Evolutionary conservation across 495 filamentous ascomycete species (phyloP).

Genomic region (Acidomyces sp.): DNA sequence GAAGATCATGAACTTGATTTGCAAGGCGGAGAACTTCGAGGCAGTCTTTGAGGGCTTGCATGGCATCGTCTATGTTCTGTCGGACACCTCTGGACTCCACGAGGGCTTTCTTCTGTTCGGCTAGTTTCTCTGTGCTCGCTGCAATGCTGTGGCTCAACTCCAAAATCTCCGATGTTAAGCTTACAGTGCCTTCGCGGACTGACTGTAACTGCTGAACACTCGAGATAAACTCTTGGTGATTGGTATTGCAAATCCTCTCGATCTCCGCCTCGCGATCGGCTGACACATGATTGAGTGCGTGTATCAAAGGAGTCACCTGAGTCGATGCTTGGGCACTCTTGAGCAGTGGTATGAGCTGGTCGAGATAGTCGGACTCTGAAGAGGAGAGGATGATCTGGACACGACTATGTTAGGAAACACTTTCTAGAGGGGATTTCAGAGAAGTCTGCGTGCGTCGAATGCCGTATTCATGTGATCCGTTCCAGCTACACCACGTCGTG

Average conservation of each 20-base stretch:
- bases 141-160: slow-evolving; percentile 89
- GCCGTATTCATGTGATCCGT: too few species aligned
- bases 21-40: slow-evolving; percentile 82
- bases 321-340: slow-evolving; percentile 65
- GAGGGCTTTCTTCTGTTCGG: slow-evolving; percentile 83
- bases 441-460: too few species aligned
- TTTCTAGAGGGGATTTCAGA: too few species aligned
- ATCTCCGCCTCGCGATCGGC: slow-evolving; percentile 81
- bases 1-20: slow-evolving; percentile 85
- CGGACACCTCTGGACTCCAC: slow-evolving; percentile 82
- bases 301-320: slow-evolving; percentile 46
- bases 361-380: slow-evolving; percentile 85
- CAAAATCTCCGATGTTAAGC: slow-evolving; percentile 80
- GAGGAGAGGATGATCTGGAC: slow-evolving; percentile 79
- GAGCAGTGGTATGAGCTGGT: slow-evolving; percentile 84
- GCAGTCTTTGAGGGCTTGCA: slow-evolving; percentile 74
- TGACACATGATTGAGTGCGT: slow-evolving; percentile 66
- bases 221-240: slow-evolving; percentile 89
- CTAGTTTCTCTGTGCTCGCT: slow-evolving; percentile 84
- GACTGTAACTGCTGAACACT: slow-evolving; percentile 87
- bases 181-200: slow-evolving; percentile 76
- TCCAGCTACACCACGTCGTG: too few species aligned
- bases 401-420: too few species aligned
- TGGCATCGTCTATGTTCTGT: slow-evolving; percentile 95
- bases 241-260: slow-evolving; percentile 84